These are phyloP conservation scores for Leccinum barrowsii DNA, from an alignment of 768 basidiomycete genomes.

Conservation along the genomic window DNA sequence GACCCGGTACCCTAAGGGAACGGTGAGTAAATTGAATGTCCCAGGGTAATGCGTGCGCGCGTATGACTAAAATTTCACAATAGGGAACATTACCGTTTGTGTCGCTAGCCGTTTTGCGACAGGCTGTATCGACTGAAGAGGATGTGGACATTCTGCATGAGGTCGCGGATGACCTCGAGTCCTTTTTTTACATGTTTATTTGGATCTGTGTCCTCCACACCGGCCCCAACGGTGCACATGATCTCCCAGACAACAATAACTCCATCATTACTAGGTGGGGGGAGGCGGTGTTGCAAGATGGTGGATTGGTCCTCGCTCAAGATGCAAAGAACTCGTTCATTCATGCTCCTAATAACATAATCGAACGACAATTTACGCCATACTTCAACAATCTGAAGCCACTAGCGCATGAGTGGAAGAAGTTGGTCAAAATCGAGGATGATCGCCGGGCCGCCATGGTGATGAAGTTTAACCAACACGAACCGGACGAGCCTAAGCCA, in stretches of 20 bases:
- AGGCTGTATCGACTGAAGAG: too few species aligned
- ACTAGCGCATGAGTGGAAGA: not conserved
- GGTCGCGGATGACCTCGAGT: not conserved
- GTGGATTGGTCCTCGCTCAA: not conserved
- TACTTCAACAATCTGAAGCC: not conserved
- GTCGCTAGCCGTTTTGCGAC: not conserved
- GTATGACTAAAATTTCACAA: not conserved
- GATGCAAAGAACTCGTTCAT: not conserved
- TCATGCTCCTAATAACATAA: not conserved
- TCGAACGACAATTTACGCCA: not conserved
- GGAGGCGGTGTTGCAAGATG: not conserved
- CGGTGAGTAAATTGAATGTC: not conserved
- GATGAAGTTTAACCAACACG: too few species aligned
- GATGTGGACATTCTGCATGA: not conserved
- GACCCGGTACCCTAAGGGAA: not conserved
- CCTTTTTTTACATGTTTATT: not conserved
- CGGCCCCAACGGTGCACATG: not conserved
- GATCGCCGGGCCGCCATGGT: too few species aligned
- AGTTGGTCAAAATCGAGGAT: not conserved
- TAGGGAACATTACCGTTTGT: not conserved
- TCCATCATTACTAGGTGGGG: not conserved
- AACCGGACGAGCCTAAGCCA: too few species aligned
- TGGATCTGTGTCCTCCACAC: not conserved
- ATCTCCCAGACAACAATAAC: not conserved
- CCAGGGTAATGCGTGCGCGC: too few species aligned